Evolutionary conservation across 805 yeast genomes (phyloP).

Genomic region (Starmerella tilneyi): DNA sequence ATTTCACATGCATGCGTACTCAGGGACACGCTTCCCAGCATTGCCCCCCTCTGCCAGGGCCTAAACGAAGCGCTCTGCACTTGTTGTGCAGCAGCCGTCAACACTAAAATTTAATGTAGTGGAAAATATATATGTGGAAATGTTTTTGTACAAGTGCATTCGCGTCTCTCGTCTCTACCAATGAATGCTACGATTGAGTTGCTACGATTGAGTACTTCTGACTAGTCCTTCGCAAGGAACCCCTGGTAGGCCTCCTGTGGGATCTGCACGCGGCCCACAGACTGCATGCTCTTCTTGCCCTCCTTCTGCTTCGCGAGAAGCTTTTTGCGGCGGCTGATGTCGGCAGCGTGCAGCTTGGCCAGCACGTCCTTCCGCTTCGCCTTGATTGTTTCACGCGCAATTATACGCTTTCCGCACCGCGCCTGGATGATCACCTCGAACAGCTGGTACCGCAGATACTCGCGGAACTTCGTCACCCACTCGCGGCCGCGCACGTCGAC

Average conservation of each 20-base stretch:
- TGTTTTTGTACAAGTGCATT: too few relatives aligned
- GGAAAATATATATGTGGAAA: too few relatives aligned
- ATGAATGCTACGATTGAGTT: too few relatives aligned
- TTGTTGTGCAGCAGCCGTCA: too few relatives aligned
- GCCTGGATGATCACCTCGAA: slow-evolving; percentile 93
- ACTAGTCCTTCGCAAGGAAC: slow-evolving; percentile 39
- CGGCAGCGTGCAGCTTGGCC: slow-evolving; percentile 87
- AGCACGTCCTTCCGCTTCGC: slow-evolving; percentile 93
- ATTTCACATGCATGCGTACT: too few relatives aligned
- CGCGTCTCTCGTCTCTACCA: too few relatives aligned
- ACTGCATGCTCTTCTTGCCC: slow-evolving; percentile 78
- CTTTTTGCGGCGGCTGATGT: slow-evolving; percentile 80
- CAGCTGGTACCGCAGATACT: slow-evolving; percentile 67
- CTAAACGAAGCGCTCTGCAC: neutral
- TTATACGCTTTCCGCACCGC: slow-evolving; percentile 60
- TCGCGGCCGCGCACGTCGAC: slow-evolving; percentile 63
- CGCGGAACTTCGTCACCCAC: slow-evolving; percentile 74
- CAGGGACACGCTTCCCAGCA: too few relatives aligned
- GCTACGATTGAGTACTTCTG: too few relatives aligned
- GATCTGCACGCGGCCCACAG: slow-evolving; percentile 66
- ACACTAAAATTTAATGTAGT: too few relatives aligned
- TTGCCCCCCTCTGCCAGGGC: too few relatives aligned
- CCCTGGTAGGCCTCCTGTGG: slow-evolving; percentile 84
- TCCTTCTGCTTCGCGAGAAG: slow-evolving; percentile 80
- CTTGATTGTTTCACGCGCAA: slow-evolving; percentile 87